These are phyloP conservation scores for Spizellomyces punctatus DNA, from an alignment of 192 early-diverging fungal genomes.

Conservation along the genomic window DNA sequence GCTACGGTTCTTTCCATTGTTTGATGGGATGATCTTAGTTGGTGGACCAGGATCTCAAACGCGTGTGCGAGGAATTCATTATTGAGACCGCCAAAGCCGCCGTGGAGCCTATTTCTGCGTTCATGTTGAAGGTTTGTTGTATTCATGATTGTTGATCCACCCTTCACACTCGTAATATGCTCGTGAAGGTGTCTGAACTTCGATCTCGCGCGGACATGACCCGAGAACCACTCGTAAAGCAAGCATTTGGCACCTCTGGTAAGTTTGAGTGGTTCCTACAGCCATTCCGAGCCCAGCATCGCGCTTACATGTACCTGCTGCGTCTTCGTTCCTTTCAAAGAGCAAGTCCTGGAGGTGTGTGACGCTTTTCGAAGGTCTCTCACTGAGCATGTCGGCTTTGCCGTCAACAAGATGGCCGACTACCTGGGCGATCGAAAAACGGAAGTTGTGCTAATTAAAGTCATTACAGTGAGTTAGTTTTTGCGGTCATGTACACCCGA, in stretches of 20 bases:
- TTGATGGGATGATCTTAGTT: conserved; percentile 22
- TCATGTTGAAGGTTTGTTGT: conserved; percentile 70
- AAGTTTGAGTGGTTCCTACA: not conserved
- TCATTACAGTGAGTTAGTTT: conserved; percentile 61
- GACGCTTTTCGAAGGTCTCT: conserved; percentile 55
- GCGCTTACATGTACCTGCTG: no score
- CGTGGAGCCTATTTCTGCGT: conserved; percentile 65
- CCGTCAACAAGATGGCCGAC: conserved; percentile 61
- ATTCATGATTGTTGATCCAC: conserved; percentile 3
- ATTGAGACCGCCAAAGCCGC: conserved; percentile 62
- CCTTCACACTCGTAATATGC: conserved; percentile 46
- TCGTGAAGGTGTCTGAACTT: conserved; percentile 28
- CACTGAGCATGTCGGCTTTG: conserved; percentile 49
- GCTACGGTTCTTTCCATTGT: not conserved
- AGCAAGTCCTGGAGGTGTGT: conserved; percentile 3
- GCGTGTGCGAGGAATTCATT: conserved; percentile 78
- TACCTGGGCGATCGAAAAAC: conserved; percentile 78
- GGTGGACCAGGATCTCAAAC: conserved; percentile 70
- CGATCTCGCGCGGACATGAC: conserved; percentile 7
- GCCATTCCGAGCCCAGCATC: no score
- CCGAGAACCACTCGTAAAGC: conserved; percentile 44
- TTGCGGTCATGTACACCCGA: not conserved
- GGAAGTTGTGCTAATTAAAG: conserved; percentile 70
- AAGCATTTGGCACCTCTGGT: conserved; percentile 55
- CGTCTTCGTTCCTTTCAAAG: not conserved